phyloP scores from a whole-genome alignment of 139 green algal species.

The Tetradesmus lagerheimii region DNA sequence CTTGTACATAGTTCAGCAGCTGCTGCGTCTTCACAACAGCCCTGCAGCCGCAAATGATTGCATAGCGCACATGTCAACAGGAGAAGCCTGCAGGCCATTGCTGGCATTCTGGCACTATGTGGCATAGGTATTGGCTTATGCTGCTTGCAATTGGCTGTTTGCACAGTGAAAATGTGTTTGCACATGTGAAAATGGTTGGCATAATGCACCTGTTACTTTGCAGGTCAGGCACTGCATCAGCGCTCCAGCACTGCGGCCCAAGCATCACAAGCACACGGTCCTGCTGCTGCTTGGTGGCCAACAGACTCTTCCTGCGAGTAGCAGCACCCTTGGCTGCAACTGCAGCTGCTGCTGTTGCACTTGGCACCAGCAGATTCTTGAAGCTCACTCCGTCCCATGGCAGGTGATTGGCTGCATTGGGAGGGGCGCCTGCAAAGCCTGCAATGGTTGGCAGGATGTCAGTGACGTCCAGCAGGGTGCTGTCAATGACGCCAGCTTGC shows the following conservation, averaged over 20 bases:
- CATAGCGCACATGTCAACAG: too few species aligned
- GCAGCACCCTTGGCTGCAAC: not conserved
- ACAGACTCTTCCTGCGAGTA: not conserved
- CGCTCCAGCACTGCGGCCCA: not conserved
- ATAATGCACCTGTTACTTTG: not conserved
- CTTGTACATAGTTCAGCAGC: not conserved
- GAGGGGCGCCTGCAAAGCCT: not conserved
- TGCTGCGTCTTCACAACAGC: not conserved
- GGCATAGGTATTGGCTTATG: not conserved
- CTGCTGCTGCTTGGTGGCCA: not conserved
- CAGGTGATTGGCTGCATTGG: not conserved
- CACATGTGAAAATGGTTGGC: not conserved
- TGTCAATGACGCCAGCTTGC: not conserved
- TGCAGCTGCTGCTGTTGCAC: not conserved
- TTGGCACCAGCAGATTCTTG: not conserved
- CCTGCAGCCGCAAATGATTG: not conserved
- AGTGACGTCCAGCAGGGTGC: not conserved
- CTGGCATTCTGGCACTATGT: too few species aligned
- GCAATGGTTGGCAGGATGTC: constrained; percentile 9
- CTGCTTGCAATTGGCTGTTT: not conserved
- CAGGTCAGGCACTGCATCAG: not conserved
- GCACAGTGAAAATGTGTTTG: not conserved
- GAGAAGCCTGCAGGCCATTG: too few species aligned
- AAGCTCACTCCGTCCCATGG: not conserved
- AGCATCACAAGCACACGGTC: not conserved